phyloP scores from a whole-genome alignment of 306 rosid species.

The Quercus engelmannii region DNA sequence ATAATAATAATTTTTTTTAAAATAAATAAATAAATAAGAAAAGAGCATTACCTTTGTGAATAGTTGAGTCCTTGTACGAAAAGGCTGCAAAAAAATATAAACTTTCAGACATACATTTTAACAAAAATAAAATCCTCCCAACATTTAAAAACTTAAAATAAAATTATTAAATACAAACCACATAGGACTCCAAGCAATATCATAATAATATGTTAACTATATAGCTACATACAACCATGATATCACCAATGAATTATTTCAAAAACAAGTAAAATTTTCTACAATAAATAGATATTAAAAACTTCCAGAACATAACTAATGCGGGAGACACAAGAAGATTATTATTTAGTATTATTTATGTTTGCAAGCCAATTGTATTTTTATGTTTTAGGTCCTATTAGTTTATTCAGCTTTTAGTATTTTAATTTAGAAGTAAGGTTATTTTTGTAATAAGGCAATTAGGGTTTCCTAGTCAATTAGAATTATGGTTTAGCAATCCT shows the following conservation, averaged over 20 bases:
- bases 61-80: conserved; percentile 70
- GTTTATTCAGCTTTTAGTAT: too few relatives aligned
- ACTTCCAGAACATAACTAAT: too few relatives aligned
- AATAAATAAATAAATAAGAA: background rate
- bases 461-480: too few relatives aligned
- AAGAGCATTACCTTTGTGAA: conserved; percentile 67
- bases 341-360: too few relatives aligned
- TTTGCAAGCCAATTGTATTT: too few relatives aligned
- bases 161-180: conserved; percentile 3
- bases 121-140: conserved; percentile 12
- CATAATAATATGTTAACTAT: background rate
- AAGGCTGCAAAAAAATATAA: conserved; percentile 71
- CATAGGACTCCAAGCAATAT: conserved; percentile 15
- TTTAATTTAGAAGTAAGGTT: too few relatives aligned
- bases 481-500: too few relatives aligned
- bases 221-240: background rate
- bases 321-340: too few relatives aligned
- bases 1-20: too few relatives aligned
- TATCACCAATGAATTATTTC: background rate
- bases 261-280: conserved; percentile 3
- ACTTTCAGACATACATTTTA: background rate
- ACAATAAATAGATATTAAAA: background rate
- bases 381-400: too few relatives aligned
- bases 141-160: background rate
- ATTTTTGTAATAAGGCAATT: too few relatives aligned